These are phyloP conservation scores for Yamadazyma endophytica DNA, from an alignment of 805 yeast species.

Conservation along the genomic window DNA sequence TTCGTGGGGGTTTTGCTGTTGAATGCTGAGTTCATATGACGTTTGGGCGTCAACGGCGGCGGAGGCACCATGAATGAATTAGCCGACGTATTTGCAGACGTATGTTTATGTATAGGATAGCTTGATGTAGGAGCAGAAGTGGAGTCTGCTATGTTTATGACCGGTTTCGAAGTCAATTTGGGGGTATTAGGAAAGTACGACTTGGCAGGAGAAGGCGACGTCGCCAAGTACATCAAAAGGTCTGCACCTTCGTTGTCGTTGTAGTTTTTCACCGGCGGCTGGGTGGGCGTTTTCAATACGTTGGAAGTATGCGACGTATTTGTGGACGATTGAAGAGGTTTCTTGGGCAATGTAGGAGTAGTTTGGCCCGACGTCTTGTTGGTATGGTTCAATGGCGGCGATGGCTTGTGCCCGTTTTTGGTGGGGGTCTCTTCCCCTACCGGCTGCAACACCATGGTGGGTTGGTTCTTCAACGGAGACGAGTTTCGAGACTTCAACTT, in stretches of 20 bases:
- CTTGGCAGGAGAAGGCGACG: constrained; percentile 70
- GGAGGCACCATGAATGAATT: constrained; percentile 36
- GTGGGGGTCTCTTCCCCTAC: constrained; percentile 24
- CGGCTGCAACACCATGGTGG: constrained; percentile 23
- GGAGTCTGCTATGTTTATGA: constrained; percentile 2
- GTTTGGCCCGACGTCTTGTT: constrained; percentile 14
- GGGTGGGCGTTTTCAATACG: constrained; percentile 36
- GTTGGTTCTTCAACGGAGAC: constrained; percentile 12
- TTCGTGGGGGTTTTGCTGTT: constrained; percentile 37
- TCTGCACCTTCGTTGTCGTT: constrained; percentile 72
- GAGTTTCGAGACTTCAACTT: constrained; percentile 15
- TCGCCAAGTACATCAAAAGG: constrained; percentile 73
- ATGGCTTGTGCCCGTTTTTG: constrained; percentile 24
- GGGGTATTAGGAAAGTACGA: constrained; percentile 32
- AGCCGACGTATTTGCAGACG: constrained; percentile 12
- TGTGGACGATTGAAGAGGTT: constrained; percentile 11
- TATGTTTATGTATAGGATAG: constrained; percentile 9
- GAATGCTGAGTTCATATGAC: constrained; percentile 17
- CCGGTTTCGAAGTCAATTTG: constrained; percentile 5
- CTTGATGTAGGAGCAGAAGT: constrained; percentile 21
- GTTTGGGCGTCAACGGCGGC: constrained; percentile 39
- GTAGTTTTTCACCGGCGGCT: constrained; percentile 18
- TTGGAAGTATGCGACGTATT: constrained; percentile 5
- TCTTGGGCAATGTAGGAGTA: constrained; percentile 26
- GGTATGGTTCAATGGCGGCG: constrained; percentile 20